Base-by-base conservation (phyloP, 345 rosid genomes). In the Rubroshorea leprosula region DNA sequence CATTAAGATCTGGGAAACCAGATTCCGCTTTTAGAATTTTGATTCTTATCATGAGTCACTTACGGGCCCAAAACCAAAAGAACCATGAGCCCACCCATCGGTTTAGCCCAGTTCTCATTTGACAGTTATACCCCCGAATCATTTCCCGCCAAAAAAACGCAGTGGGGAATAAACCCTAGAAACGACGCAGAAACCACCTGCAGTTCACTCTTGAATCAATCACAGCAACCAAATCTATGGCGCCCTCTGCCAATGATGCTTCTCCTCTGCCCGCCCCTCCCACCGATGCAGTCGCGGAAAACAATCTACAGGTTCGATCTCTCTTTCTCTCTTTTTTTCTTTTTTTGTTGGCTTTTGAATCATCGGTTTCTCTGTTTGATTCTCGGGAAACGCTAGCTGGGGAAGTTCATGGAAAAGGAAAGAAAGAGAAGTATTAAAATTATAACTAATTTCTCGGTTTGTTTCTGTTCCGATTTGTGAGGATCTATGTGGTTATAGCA, bases 111-210 rank as follows among this genome's bases (percentile, higher is more conserved):
- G n/a, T n/a, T n/a, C n/a, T n/a, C n/a, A n/a, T n/a, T n/a, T 73
- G 63, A 60, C 63, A 60, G 10, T 51, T 23, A 24, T 50, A 39
- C n/a, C 57, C 57, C 65, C 50, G 25, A 51, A 19, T 0, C 18
- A 23, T 76, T 78, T 76, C 83, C 82, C 82, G 82, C 83, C 80
- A 78, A 76, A 76, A 74, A 53, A 23, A 58, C 35, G 7, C 56
- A 54, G 60, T 16, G n/a, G 39, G 50, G 18, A 3, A 25, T 14
- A 18, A 7, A 24, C 58, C 58, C 48, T 60, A 68, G 62, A 69
- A 64, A 20, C 14, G 52, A 5, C 18, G 23, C 4, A 7, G 43
- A 17, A 23, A 2, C 16, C 15, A 41, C 35, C 9, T 29, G 35
- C 35, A 29, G 54, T 21, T 61, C 25, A 1, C 50, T 55, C 50